Evolutionary conservation across 2,329 filamentous ascomycete species (phyloP).

Genomic region (Botrytis fabae): DNA sequence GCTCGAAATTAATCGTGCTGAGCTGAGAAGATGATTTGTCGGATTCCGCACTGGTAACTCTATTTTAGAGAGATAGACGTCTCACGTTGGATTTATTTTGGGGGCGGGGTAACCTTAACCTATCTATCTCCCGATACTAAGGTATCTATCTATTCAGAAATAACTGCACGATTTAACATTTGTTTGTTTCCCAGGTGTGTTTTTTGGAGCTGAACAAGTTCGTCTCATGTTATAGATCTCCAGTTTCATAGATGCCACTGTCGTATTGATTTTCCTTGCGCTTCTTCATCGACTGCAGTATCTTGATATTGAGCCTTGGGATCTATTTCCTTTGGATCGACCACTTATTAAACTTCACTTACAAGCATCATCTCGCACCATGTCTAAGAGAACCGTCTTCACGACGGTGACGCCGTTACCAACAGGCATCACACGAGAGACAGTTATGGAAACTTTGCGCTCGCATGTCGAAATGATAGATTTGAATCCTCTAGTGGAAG

Average conservation of each 20-base stretch:
- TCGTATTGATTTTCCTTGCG: not conserved
- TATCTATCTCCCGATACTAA: not conserved
- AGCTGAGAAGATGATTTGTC: conserved; percentile 1
- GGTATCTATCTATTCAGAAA: not conserved
- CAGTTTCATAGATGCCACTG: conserved; percentile 1
- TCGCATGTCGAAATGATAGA: conserved; percentile 83
- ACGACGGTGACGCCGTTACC: conserved; percentile 80
- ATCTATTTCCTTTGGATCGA: not conserved
- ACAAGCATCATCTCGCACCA: conserved; percentile 13
- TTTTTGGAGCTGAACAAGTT: not conserved
- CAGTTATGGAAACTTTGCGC: conserved; percentile 74
- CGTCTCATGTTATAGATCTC: not conserved
- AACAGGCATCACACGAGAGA: conserved; percentile 62
- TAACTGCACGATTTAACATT: not conserved
- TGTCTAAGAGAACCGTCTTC: conserved; percentile 55
- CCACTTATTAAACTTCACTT: not conserved
- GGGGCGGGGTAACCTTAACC: not conserved
- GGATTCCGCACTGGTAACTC: not conserved
- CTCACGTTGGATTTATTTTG: conserved; percentile 1
- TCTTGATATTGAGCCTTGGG: not conserved
- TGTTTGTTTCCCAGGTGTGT: not conserved
- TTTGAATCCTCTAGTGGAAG: conserved; percentile 59
- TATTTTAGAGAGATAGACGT: not conserved
- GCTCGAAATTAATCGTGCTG: not conserved
- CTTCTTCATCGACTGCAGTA: not conserved